Conservation (phyloP, 208 protist species). For the Phytomonas sp. region DNA sequence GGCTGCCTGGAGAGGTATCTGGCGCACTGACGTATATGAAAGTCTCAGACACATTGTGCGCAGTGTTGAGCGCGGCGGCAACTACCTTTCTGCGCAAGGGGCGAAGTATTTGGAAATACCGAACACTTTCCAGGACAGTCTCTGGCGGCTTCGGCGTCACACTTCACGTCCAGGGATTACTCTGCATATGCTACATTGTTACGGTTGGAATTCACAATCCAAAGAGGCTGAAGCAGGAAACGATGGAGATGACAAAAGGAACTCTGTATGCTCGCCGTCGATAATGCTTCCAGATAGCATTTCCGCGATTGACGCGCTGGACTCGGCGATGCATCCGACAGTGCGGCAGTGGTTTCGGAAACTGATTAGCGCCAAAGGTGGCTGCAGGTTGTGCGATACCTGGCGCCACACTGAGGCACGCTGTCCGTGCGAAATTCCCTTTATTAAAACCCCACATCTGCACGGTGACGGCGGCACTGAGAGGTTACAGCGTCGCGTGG, state of each 20-base stretch:
- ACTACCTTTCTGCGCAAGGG: conserved; percentile 31
- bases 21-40: conserved; percentile 66
- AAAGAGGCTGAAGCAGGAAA: not conserved
- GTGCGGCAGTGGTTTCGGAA: conserved; percentile 47
- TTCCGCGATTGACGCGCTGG: conserved; percentile 35
- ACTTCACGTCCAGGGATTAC: conserved; percentile 52
- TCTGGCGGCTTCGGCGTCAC: conserved; percentile 62
- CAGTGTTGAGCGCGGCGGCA: conserved; percentile 38
- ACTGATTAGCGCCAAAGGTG: conserved; percentile 43
- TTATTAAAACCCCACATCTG: conserved; percentile 22
- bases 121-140: conserved; percentile 51
- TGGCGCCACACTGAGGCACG: conserved; percentile 58
- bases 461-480: conserved; percentile 17
- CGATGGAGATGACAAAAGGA: conserved; percentile 25
- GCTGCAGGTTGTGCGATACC: conserved; percentile 66
- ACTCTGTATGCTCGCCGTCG: conserved; percentile 20
- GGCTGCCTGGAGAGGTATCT: conserved; percentile 48
- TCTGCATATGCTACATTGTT: conserved; percentile 56
- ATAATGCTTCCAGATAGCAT: conserved; percentile 33
- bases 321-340: conserved; percentile 65
- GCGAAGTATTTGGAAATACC: conserved; percentile 47
- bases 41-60: conserved; percentile 32
- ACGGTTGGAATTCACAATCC: conserved; percentile 26
- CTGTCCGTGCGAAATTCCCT: conserved; percentile 72
- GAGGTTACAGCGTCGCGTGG: conserved; percentile 1